Evolutionary conservation across 805 yeast species (phyloP), one percentile per base, ranked within the genome.

Genomic region (Hanseniaspora valbyensis): DNA sequence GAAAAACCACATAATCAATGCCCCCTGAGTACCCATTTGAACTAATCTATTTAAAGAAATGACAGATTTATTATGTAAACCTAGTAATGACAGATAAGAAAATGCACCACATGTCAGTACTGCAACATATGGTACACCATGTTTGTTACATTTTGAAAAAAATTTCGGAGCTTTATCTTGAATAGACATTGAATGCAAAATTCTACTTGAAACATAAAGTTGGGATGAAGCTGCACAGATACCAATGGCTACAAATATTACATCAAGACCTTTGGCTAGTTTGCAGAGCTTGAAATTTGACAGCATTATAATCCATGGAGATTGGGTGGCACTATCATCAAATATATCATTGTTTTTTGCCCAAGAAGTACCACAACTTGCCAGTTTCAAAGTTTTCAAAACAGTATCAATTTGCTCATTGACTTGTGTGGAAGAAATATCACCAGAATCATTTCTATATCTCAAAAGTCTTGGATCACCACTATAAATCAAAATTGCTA

Each of bases 1-100:
- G 6, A 83, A 81, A 53, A 70, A 66, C 94, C 95, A 85, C 52
- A 82, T 83, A 24, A 85, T 63, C 50, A 85, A 73, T 1, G 87
- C 88, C 0, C 88, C 74, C 0, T 87, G 74, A 1, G 88, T 77
- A 51, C 83, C 76, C 33, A 83, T 69, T 55, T 77, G 76, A 13
- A 81, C 74, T 52, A 83, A 66, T 57, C 79, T 73, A 54, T 76
- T 80, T 56, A 83, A 82, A 1, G 80, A 80, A 10, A 67, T 62
- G 9, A 83, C 75, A 0, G 86, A 78, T 43, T 69, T 65, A 53
- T 74, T 69, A 34, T 75, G 70, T 7, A 79, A 75, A n/a, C 83
- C 73, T 24, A 81, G 59, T 59, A 68, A 80, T 0, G 85, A 73
- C 38, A 82, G 62, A 8, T 75, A 59, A 0, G 84, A 83, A 60